Percentiles rank a stretch among this genome's conserved stretches.
phyloP scores from a whole-genome alignment of 2,329 filamentous ascomycete species.

The Didymella segeticola region DNA sequence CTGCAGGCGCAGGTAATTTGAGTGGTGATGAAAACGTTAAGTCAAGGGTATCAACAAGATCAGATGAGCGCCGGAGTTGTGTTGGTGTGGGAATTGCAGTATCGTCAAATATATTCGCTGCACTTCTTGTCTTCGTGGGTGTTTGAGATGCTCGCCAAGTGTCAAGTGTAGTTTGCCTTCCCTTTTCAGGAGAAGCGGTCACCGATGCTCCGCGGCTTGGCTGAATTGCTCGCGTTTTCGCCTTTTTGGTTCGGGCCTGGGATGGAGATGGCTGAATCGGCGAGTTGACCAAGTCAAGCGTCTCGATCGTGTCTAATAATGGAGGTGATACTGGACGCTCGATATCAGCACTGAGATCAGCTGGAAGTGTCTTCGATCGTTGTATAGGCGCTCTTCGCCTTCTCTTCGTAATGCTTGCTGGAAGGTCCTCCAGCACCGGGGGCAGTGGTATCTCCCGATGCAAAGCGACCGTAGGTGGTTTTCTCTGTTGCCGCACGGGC shows the following conservation, averaged over 20 bases:
- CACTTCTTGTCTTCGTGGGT: slow-evolving; percentile 28
- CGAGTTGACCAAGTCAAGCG: slow-evolving; percentile 36
- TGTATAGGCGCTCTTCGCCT: slow-evolving; percentile 41
- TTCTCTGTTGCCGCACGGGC: slow-evolving; percentile 20
- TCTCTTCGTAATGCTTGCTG: slow-evolving; percentile 41
- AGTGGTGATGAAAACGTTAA: slow-evolving; percentile 38
- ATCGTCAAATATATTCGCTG: slow-evolving; percentile 6
- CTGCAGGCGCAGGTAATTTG: slow-evolving; percentile 6
- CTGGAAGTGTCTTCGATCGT: slow-evolving; percentile 42
- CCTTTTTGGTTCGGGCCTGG: slow-evolving; percentile 34
- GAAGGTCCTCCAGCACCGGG: slow-evolving; percentile 30
- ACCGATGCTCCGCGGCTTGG: slow-evolving; percentile 21
- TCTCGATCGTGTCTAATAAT: slow-evolving; percentile 31
- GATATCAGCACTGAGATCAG: slow-evolving; percentile 13
- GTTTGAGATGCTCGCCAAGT: slow-evolving; percentile 37
- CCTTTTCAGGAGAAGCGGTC: slow-evolving; percentile 26
- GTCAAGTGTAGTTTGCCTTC: slow-evolving; percentile 42
- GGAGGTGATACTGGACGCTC: slow-evolving; percentile 30
- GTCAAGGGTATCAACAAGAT: slow-evolving; percentile 37
- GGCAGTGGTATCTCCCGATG: slow-evolving; percentile 26
- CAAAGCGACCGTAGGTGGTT: neutral
- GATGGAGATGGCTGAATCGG: slow-evolving; percentile 33
- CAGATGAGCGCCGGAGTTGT: slow-evolving; percentile 20
- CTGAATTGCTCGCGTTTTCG: slow-evolving; percentile 21
- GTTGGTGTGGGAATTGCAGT: slow-evolving; percentile 25